Base-by-base conservation (phyloP, 495 filamentous ascomycete species). In the Aspergillus nidulans region DNA sequence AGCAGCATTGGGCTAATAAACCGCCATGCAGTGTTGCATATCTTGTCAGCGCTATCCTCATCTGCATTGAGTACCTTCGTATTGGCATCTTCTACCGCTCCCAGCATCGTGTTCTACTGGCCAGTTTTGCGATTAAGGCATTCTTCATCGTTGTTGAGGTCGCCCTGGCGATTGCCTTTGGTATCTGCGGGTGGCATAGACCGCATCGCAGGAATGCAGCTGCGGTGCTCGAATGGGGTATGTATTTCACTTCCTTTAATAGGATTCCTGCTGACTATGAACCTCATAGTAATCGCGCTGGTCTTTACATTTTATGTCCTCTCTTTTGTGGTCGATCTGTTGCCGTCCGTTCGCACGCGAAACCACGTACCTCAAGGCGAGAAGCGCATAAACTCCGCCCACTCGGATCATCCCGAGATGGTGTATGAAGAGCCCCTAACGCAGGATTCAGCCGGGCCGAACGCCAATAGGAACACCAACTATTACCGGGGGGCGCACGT, bases 281-380 rank as follows among this genome's bases (percentile, higher is more conserved):
- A 21, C 16, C n/a, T n/a, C 34, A 26, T 57, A 81, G 72, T 85
- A 49, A 86, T 98, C 56, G 85, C 91, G 20, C 85, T 97, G 60
- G 76, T 97, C 57, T 98, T 96, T 73, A 91, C 86, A 9, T 87
- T 90, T 62, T 97, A 95, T 68, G 76, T 96, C 39, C 80, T 95
- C 44, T 91, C 88, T 36, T 97, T 96, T 74, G 82, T 88, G 50
- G 74, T 97, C 63, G 94, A 98, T 66, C 77, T 98, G 34, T 74
- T 90, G 48, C 94, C 94, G 0, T 90, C 91, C 18, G 77, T 88
- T 2, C 76, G 80, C 13, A 89, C 82, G 4, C 86, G 85, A 55
- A 70, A 68, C 30, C 71, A 76, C 43, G 46, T 77, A 8, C 74
- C 74, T 1, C 74, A 77, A 53, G 75, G 74, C 23, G 72, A 77